These are phyloP conservation scores for Cornus suecica DNA, from an alignment of 148 eudicot species.

Conservation along the genomic window DNA sequence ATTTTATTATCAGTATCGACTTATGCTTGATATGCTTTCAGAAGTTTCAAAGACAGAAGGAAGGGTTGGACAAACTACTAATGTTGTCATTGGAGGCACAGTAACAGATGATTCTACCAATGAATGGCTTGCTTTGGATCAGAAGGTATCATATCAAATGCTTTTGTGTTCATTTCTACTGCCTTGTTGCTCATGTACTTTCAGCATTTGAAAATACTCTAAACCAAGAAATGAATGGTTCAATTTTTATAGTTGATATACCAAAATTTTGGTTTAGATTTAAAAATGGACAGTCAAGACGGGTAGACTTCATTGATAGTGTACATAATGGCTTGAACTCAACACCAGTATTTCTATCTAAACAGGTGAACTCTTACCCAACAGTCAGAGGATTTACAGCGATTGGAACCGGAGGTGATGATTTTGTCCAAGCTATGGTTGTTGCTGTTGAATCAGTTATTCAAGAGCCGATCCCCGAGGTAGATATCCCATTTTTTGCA, in stretches of 20 bases:
- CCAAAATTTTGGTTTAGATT: not conserved
- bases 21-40: conserved; percentile 33
- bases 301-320: not conserved
- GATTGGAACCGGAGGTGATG: conserved; percentile 94
- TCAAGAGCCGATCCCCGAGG: conserved; percentile 81
- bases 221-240: not conserved
- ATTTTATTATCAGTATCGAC: conserved; percentile 7
- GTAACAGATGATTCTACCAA: conserved; percentile 75
- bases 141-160: conserved; percentile 48
- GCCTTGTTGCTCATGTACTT: not conserved
- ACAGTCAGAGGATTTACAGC: conserved; percentile 91
- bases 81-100: conserved; percentile 91
- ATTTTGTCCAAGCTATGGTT: conserved; percentile 93
- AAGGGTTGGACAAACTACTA: conserved; percentile 87
- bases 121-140: conserved; percentile 86
- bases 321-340: not conserved
- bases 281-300: not conserved
- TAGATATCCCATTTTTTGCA: conserved; percentile 19
- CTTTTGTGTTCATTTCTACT: conserved; percentile 1
- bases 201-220: not conserved
- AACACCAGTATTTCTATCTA: not conserved
- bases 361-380: conserved; percentile 84
- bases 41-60: conserved; percentile 95
- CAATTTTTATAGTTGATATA: not conserved
- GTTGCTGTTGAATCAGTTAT: conserved; percentile 93